These are phyloP conservation scores for Strobilomyces dryophilus DNA, from an alignment of 768 basidiomycete genomes.

Conservation along the genomic window DNA sequence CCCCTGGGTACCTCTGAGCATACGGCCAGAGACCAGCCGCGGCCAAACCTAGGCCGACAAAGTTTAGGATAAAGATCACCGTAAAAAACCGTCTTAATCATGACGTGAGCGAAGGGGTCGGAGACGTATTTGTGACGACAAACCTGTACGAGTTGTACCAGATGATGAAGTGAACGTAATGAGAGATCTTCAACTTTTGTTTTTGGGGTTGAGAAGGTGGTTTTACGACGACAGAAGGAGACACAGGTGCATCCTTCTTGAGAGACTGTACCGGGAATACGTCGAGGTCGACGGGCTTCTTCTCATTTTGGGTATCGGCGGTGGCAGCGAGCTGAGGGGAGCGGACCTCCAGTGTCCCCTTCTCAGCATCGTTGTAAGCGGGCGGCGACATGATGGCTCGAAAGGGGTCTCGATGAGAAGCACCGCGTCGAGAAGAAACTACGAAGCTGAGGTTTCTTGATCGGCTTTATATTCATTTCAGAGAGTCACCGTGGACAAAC, in stretches of 20 bases:
- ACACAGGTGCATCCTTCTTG: slow-evolving; percentile 40
- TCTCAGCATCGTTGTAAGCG: slow-evolving; percentile 53
- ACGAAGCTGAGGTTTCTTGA: not conserved
- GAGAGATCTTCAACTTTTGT: slow-evolving; percentile 53
- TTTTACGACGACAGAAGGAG: slow-evolving; percentile 33
- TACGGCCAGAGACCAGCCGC: slow-evolving; percentile 65
- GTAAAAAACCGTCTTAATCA: slow-evolving; percentile 66
- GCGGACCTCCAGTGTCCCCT: slow-evolving; percentile 48
- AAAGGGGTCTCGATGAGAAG: slow-evolving; percentile 11
- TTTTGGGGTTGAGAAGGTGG: slow-evolving; percentile 33
- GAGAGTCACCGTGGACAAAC: slow-evolving; percentile 5
- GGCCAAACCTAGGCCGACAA: slow-evolving; percentile 56
- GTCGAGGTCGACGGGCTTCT: slow-evolving; percentile 31
- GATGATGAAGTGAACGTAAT: slow-evolving; percentile 55
- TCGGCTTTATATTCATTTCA: slow-evolving; percentile 22
- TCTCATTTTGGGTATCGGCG: slow-evolving; percentile 35
- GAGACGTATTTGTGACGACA: slow-evolving; percentile 6
- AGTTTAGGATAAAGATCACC: slow-evolving; percentile 55
- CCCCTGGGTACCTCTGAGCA: slow-evolving; percentile 59
- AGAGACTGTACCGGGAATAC: slow-evolving; percentile 33
- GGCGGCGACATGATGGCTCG: slow-evolving; percentile 39
- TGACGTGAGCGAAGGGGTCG: slow-evolving; percentile 3
- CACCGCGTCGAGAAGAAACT: slow-evolving; percentile 7
- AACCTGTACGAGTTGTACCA: slow-evolving; percentile 84
- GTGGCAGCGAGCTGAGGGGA: slow-evolving; percentile 30